Evolutionary conservation across 169 alveolate genomes (phyloP), one percentile per base, ranked within the genome.

Genomic region (Eimeria necatrix): DNA sequence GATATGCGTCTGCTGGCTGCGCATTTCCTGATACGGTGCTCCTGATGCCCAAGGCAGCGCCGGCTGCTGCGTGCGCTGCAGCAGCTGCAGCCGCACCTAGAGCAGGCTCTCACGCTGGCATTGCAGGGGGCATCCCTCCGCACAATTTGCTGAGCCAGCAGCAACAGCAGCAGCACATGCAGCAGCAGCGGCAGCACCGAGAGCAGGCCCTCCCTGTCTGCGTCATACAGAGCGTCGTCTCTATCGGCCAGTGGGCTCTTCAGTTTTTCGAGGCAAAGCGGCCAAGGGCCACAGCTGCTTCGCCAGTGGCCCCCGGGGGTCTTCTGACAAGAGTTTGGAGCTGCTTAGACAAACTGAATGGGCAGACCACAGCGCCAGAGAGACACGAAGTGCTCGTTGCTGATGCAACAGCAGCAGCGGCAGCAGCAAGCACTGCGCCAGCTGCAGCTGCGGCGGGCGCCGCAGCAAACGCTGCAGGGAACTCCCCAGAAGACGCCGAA

Each of bases 201-300:
- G 68, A 80, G 46, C 88, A 80, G 70, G 68, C 41, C 68, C 71
- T 18, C 49, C 68, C 88, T 49, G 10, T 80, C 49, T 41, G 49
- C 51, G 71, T 80, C 8, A 0, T 80, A 52, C 88, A 80, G 49
- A 80, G 88, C 53, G 88, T 80, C n/a, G 52, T 80, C 49, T 48
- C 53, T 48, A 64, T 80, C 3, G 71, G 88, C 20, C 52, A 80
- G 88, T 80, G 88, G 88, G 61, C 88, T 32, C 51, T 80, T 20
- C 61, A 80, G 71, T 80, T 80, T n/a, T 41, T 6, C 10, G 88
- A 49, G 71, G 71, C 68, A 41, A 80, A 80, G n/a, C 4, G 14
- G 9, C 49, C 68, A 0, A n/a, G 51, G 61, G 20, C 52, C 71
- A n/a, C 48, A 3, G 70, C 88, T 18, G 88, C 52, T 48, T 56